Percentiles rank a stretch among this genome's conserved stretches.
phyloP scores from a whole-genome alignment of 1,139 yeast genomes.

The Candida smagusa region DNA sequence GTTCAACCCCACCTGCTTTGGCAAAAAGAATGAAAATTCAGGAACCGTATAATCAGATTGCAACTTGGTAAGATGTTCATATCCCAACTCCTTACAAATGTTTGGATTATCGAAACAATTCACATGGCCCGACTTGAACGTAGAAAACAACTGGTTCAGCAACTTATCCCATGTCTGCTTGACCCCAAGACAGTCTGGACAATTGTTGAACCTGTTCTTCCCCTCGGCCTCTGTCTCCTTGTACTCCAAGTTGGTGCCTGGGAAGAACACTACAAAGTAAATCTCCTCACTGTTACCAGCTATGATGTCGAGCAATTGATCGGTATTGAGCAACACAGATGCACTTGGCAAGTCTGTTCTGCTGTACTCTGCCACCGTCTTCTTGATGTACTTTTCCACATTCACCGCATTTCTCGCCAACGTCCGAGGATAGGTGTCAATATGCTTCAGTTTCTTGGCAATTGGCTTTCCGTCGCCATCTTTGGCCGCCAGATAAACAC shows the following conservation, averaged over 20 bases:
- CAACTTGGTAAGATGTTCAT: constrained; percentile 14
- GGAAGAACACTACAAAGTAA: constrained; percentile 61
- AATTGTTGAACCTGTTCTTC: constrained; percentile 35
- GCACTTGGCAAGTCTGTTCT: constrained; percentile 40
- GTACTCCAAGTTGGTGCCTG: constrained; percentile 45
- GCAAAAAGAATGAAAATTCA: constrained; percentile 37
- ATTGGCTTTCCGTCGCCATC: constrained; percentile 23
- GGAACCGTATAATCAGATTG: constrained; percentile 16
- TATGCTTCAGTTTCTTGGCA: constrained; percentile 34
- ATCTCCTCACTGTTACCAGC: constrained; percentile 51
- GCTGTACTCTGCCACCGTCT: constrained; percentile 46
- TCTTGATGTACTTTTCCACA: constrained; percentile 50
- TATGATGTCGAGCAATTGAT: constrained; percentile 36
- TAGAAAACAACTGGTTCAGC: constrained; percentile 44
- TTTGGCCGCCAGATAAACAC: constrained; percentile 55
- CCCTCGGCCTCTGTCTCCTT: constrained; percentile 33
- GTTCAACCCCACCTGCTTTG: constrained; percentile 32
- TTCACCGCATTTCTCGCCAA: constrained; percentile 46
- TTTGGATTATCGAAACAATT: constrained; percentile 51
- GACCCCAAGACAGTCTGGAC: constrained; percentile 49
- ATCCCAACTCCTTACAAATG: constrained; percentile 52
- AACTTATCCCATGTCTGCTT: constrained; percentile 57
- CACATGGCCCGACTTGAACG: constrained; percentile 53
- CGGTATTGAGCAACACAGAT: constrained; percentile 27
- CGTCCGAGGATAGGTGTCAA: constrained; percentile 45